Evolutionary conservation across 1,284 basidiomycete genomes (phyloP).

Genomic region (Ustilago lituana): DNA sequence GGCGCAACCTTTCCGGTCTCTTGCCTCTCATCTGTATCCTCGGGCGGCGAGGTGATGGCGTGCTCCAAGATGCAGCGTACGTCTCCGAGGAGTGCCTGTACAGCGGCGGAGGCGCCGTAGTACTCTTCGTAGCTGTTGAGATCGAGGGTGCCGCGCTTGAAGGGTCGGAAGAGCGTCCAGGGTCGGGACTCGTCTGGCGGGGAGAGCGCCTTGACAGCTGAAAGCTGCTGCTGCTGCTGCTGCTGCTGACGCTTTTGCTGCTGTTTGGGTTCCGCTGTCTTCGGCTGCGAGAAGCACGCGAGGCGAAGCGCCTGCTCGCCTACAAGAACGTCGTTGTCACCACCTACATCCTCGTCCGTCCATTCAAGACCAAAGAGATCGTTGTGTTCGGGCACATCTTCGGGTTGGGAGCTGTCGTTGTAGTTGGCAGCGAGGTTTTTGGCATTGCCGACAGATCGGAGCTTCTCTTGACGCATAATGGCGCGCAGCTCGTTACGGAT

Average conservation of each 20-base stretch:
- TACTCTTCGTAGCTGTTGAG: constrained; percentile 54
- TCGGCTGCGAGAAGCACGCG: constrained; percentile 54
- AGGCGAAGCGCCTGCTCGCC: constrained; percentile 63
- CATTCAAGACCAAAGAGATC: constrained; percentile 64
- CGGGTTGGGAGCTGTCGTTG: constrained; percentile 58
- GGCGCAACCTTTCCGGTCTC: constrained; percentile 31
- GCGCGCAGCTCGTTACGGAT: constrained; percentile 62
- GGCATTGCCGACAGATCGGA: constrained; percentile 63
- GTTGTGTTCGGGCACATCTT: constrained; percentile 63
- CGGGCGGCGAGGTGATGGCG: constrained; percentile 58
- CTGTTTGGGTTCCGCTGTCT: constrained; percentile 38
- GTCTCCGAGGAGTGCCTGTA: constrained; percentile 59
- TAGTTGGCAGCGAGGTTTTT: constrained; percentile 60
- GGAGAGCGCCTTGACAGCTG: constrained; percentile 33
- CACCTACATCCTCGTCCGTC: constrained; percentile 45
- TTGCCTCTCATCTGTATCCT: constrained; percentile 38
- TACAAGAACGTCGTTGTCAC: constrained; percentile 50
- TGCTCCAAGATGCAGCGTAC: constrained; percentile 56
- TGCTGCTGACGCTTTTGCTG: constrained; percentile 36
- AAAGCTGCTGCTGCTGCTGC: constrained; percentile 24
- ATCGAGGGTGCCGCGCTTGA: constrained; percentile 58
- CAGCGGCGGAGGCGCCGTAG: constrained; percentile 56
- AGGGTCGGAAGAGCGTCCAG: constrained; percentile 64
- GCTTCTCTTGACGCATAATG: constrained; percentile 66
- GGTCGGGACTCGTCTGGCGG: constrained; percentile 24